phyloP scores from a whole-genome alignment of 305 asterid species.

The Fraxinus ornus region DNA sequence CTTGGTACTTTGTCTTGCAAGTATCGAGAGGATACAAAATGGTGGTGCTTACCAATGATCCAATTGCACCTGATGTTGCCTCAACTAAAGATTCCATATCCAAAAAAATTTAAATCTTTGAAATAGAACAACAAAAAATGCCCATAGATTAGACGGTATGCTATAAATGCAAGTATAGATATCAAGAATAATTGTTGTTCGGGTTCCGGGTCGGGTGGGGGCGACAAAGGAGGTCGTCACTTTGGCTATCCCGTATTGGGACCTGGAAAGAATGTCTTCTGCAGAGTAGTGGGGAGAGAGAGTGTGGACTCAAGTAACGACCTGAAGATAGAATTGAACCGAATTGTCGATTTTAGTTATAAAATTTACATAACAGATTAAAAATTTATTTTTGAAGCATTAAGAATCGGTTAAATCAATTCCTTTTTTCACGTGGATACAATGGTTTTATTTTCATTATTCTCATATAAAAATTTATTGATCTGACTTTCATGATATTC shows the following conservation, averaged over 20 bases:
- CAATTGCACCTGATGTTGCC: slow-evolving; percentile 89
- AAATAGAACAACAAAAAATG: neutral
- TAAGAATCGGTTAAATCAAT: too few relatives aligned
- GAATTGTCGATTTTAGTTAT: too few relatives aligned
- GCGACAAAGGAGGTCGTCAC: neutral
- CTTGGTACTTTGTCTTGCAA: slow-evolving; percentile 88
- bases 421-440: too few relatives aligned
- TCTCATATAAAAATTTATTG: too few relatives aligned
- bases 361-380: too few relatives aligned
- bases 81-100: slow-evolving; percentile 75
- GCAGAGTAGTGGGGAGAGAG: neutral
- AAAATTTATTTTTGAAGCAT: too few relatives aligned
- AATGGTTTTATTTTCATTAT: too few relatives aligned
- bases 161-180: neutral
- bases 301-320: too few relatives aligned
- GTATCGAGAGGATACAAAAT: slow-evolving; percentile 83
- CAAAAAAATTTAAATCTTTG: slow-evolving; percentile 8
- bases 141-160: neutral
- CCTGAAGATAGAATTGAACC: too few relatives aligned
- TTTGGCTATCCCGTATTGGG: slow-evolving; percentile 21
- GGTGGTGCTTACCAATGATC: slow-evolving; percentile 86
- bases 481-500: too few relatives aligned
- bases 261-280: slow-evolving; percentile 24
- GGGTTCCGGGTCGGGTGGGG: neutral
- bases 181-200: neutral